These are phyloP conservation scores for Ceratobasidium sp. DNA, from an alignment of 1,284 basidiomycete genomes.

Conservation along the genomic window DNA sequence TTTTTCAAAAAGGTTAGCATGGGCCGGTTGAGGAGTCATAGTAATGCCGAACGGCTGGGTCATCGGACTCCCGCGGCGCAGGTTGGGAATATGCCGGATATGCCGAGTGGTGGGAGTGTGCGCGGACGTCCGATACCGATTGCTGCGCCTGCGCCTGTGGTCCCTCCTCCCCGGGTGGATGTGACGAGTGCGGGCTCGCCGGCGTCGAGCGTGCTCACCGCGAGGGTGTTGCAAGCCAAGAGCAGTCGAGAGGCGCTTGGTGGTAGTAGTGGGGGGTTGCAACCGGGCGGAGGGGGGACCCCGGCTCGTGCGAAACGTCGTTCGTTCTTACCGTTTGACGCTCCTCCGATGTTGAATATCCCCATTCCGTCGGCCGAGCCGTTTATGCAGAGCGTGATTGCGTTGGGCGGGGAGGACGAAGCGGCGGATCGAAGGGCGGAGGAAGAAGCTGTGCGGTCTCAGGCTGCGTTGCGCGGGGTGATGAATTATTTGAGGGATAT, in stretches of 20 bases:
- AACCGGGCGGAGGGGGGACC: not conserved
- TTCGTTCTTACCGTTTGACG: conserved; percentile 88
- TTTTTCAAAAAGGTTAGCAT: conserved; percentile 98
- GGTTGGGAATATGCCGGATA: conserved; percentile 33
- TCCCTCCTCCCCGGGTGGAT: conserved; percentile 51
- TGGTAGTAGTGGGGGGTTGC: not conserved
- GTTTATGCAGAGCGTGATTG: conserved; percentile 70
- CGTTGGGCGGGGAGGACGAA: conserved; percentile 61
- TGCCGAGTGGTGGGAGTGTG: not conserved
- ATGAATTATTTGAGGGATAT: conserved; percentile 97
- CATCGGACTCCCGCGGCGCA: conserved; percentile 9
- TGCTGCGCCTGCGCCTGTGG: not conserved
- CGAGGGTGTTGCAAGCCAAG: conserved; percentile 23
- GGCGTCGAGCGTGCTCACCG: conserved; percentile 37
- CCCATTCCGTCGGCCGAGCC: conserved; percentile 71
- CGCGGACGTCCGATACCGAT: conserved; percentile 48
- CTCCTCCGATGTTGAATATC: conserved; percentile 61
- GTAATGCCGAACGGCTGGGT: conserved; percentile 41
- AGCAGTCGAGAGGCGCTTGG: conserved; percentile 20
- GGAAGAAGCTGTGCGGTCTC: conserved; percentile 62
- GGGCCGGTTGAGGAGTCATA: conserved; percentile 70
- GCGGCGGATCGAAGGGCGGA: conserved; percentile 46
- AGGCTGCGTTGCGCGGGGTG: conserved; percentile 79
- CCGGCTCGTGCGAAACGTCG: conserved; percentile 56
- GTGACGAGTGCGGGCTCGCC: conserved; percentile 44